Evolutionary conservation across 495 filamentous ascomycete genomes (phyloP), one percentile per base, ranked within the genome.

Genomic region (Neurospora sp.): DNA sequence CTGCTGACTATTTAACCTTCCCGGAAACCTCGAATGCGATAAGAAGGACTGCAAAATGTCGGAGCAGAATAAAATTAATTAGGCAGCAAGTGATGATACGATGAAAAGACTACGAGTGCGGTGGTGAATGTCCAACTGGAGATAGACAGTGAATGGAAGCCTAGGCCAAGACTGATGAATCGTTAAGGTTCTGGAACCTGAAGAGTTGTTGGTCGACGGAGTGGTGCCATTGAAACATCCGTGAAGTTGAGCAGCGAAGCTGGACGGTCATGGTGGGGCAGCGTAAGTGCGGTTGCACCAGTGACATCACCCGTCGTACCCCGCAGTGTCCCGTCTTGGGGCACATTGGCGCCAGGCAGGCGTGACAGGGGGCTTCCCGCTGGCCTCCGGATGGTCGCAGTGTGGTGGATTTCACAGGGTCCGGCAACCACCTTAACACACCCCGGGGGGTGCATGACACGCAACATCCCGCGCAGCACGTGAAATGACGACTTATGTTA

Each of bases 401-500:
- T 62, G 23, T 3, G 27, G 27, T 35, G 14, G 54, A 35, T 4
- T 4, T 66, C 54, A 35, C 27, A 35, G 27, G 27, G 27, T 16
- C 54, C 27, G 54, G 54, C 54, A 66, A 18, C 7, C 16, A 4
- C 7, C n/a, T 66, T 1, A 16, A 18, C 14, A 31, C 54, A 66
- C 54, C 54, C 54, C 14, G 6, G 27, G 27, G 54, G 54, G 54
- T 66, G 54, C 12, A 14, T 35, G 9, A 4, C 3, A 0, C 27
- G 14, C 11, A 66, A 66, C 54, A 35, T 66, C 27, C 54, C 54
- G 54, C 54, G 54, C 27, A 66, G 62, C 79, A 81, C 79, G 79
- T 81, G 79, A 81, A 80, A 81, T 80, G 78, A 76, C 78, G 79
- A 75, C 27, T 66, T 66, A 9, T 66, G 27, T 18, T 66, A 66